These are phyloP conservation scores for Cymbopogon flexuosus DNA, from an alignment of 202 grass and related monocot species.

Conservation along the genomic window DNA sequence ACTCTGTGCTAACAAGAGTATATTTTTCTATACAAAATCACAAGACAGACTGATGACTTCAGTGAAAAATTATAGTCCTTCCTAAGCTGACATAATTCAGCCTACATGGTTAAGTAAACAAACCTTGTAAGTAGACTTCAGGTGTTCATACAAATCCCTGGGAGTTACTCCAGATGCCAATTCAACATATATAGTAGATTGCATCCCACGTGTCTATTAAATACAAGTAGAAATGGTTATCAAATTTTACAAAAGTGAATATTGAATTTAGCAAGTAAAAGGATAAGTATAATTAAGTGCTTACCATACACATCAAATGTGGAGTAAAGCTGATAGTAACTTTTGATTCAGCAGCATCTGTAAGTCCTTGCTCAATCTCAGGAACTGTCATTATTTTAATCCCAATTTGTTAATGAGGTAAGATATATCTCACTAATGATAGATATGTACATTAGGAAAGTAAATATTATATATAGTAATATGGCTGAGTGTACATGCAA, in stretches of 20 bases:
- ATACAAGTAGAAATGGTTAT: constrained; percentile 20
- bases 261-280: constrained; percentile 10
- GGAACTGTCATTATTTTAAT: constrained; percentile 58
- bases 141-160: constrained; percentile 69
- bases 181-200: constrained; percentile 90
- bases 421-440: constrained; percentile 15
- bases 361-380: constrained; percentile 94
- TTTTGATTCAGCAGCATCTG: constrained; percentile 72
- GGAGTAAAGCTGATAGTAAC: constrained; percentile 95
- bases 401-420: constrained; percentile 23
- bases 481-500: too few species aligned
- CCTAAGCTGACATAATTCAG: constrained; percentile 15
- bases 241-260: constrained; percentile 14
- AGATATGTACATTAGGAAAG: too few species aligned
- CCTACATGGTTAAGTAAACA: constrained; percentile 14
- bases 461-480: too few species aligned
- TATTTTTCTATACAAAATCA: constrained; percentile 14
- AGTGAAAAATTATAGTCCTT: not conserved
- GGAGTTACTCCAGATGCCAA: constrained; percentile 68
- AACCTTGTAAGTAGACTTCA: constrained; percentile 82
- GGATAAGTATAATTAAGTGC: not conserved
- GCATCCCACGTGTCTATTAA: constrained; percentile 92
- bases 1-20: not conserved
- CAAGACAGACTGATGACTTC: not conserved
- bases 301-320: constrained; percentile 96